Evolutionary conservation across 352 stramenopile species (phyloP), one percentile per base, ranked within the genome.

Genomic region (Phytophthora macrochlamydospora): DNA sequence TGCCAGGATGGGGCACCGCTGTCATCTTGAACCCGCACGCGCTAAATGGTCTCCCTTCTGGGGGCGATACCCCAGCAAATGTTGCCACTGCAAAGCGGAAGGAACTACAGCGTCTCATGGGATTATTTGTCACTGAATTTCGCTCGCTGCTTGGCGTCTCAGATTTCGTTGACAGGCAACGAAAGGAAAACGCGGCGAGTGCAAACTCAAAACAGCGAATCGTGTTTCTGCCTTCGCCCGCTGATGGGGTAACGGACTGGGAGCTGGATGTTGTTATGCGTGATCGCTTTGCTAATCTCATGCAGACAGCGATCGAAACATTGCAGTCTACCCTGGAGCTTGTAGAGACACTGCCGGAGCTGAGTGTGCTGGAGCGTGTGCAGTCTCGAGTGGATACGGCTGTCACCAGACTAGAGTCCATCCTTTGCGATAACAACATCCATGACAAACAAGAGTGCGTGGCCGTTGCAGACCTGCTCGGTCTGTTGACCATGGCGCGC

Each of bases 291-390:
- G 59, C 74, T 7, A 89, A 78, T 7, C 79, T 92, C 51, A 70
- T 90, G 56, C 69, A 75, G 12, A 75, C 80, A 32, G 77, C 76
- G 6, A 79, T 94, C 43, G 71, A 87, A 55, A 90, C 83, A 48
- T 69, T 95, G 33, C 79, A 85, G 58, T 93, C 87, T 28, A 91
- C 89, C 43, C 74, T 89, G 43, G 59, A 86, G 53, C 79, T 95
- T 3, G 85, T 95, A 29, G 69, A 76, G 30, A 70, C 82, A 29
- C 85, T 95, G 65, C 71, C 85, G 9, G 74, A 95, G 61, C 79
- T 95, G 63, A 91, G 76, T 32, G 87, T 95, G 24, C 56, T 91
- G 4, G 65, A 83, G 44, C 83, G 82, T 48, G 82, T 93, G 9
- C 75, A 90, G 62, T 59, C 69, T 37, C 80, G 78, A 56, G 84